Evolutionary conservation across 306 rosid genomes (phyloP), one percentile per base, ranked within the genome.

Genomic region (Quercus cerris): DNA sequence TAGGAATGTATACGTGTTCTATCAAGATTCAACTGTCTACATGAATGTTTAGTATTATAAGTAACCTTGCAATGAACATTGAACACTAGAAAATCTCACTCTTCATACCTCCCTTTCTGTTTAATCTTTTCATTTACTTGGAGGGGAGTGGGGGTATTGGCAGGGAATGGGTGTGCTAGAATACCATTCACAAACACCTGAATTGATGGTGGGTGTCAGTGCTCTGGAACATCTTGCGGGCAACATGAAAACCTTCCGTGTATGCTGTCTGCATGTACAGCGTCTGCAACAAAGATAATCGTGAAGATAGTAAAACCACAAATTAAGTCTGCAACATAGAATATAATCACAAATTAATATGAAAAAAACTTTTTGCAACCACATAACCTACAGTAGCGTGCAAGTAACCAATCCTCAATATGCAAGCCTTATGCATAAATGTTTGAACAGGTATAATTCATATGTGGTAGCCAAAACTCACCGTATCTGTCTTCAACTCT

Each of bases 181-280:
- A 9, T 49, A 13, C 54, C 54, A 49, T 83, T 71, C 85, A 81
- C 28, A 71, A 12, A n/a, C 74, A 86, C 70, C 85, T 89, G 67
- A 86, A 76, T 66, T 80, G 89, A 81, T 67, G 80, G 72, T 63
- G 88, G 81, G 80, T 61, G 57, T 96, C 99, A 28, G 97, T 18
- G 72, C 38, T 68, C 51, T 68, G 72, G 52, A 33, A 68, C 52
- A 35, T 33, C 52, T 4, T 35, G 28, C 28, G 72, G n/a, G 72
- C 72, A 35, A n/a, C 93, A 74, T 90, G 91, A 71, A 93, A 96
- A 62, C 99, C 99, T 88, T 96, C 99, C 0, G 97, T 88, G 81
- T 91, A 96, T 66, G 99, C 97, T 4, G 88, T 76, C 87, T 87
- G 89, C 87, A 90, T 90, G 79, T 91, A 91, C 13, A 86, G 89